Evolutionary conservation across 305 asterid genomes (phyloP), one percentile per base, ranked within the genome.

Genomic region (Fraxinus sp.): DNA sequence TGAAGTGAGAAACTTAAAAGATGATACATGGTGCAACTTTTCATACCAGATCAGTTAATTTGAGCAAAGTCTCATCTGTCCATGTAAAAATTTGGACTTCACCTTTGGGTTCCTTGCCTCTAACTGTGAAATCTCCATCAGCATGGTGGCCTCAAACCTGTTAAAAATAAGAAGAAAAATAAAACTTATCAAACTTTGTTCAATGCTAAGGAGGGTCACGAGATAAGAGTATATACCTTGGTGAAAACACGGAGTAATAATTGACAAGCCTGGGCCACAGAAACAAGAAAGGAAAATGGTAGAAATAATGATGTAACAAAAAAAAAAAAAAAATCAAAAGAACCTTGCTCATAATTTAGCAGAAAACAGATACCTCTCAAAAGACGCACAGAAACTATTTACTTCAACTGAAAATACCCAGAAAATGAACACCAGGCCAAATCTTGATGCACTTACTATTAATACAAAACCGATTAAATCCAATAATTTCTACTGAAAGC

Each of bases 41-140:
- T 79, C 81, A 74, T 91, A 96, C 99, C 98, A 96, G 91, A 90
- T 96, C 98, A 83, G 99, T 96, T 87, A 96, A 86, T 86, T 96
- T 97, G 32, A 97, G 98, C 83, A 96, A 87, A 77, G 97, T 96
- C 20, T 97, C 98, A 90, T 96, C 98, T 98, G 93, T 77, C 99
- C 99, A 96, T 13, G 99, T 93, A 82, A 93, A 96, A 73, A 96
- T 93, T 87, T 96, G 98, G 86, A 96, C 98, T 86, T 96, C 98
- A 83, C 93, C 98, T 88, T 92, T 96, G 22, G 99, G 98, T 89
- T 94, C 98, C 89, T 96, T 96, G 84, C 99, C 98, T 86, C 98
- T 90, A 87, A 92, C 99, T 13, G 96, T 92, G 90, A 94, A 94
- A 85, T 96, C 97, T 46, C 83, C 92, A 37, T 90, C 91, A 13